Evolutionary conservation across 371 early-diverging fungal genomes (phyloP), one percentile per base, ranked within the genome.

Genomic region (Mucor racemosus): DNA sequence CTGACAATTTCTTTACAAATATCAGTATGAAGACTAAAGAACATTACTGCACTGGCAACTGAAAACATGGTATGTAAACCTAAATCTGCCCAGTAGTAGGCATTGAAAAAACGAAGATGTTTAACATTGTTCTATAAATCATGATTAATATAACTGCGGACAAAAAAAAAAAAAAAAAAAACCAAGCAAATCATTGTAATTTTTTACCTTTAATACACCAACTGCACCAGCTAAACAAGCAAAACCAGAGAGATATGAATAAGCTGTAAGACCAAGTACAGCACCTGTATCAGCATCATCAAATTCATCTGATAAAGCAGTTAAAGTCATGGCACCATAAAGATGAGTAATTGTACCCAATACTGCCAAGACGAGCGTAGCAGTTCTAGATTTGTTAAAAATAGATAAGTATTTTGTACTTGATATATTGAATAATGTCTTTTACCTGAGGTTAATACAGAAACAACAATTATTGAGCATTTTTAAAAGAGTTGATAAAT

Each of bases 401-500:
- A 50, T 4, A 50, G 50, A 26, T 50, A 50, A 50, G 50, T 19
- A 50, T 44, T 36, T 44, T 35, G 17, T 36, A 17, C n/a, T 19
- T n/a, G 1, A 9, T n/a, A 17, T 4, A 10, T 35, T 26, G 26
- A 26, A 26, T 26, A 26, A 14, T 33, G 5, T 26, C 31, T 5
- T 35, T 60, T 58, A 7, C 79, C 74, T 68, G 34, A 78, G 71
- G 31, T 60, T 76, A 34, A 78, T 78, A 71, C 79, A 78, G 38
- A 78, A 78, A 60, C 79, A 78, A 59, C 79, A 78, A 44, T 78
- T 76, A 15, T 74, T 76, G n/a, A 71, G 64, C 72, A 71, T 71
- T 56, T 54, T 67, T 14, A 40, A 44, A 44, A 44, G 15, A n/a
- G 15, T n/a, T 19, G 17, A 58, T 38, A 21, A 38, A 58, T 58